Evolutionary conservation across 2,329 filamentous ascomycete genomes (phyloP).

Genomic region (Juglanconis oblonga): DNA sequence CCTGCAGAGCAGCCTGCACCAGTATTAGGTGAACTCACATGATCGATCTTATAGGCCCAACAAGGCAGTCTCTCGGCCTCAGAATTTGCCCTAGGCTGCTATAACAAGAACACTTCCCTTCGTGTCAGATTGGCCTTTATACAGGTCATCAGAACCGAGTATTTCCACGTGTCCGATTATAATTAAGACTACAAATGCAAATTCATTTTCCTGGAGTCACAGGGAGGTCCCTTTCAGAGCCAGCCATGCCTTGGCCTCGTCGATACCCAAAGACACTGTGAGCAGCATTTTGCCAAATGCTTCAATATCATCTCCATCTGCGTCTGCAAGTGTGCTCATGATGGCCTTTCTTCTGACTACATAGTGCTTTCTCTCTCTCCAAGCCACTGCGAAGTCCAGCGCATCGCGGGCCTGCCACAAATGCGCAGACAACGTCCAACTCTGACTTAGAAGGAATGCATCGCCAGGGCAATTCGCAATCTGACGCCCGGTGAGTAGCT

Average conservation of each 20-base stretch:
- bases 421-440: constrained; percentile 37
- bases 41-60: too few species aligned
- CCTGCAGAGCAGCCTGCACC: too few species aligned
- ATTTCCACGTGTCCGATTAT: too few species aligned
- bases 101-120: too few species aligned
- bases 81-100: too few species aligned
- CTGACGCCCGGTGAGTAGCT: constrained; percentile 25
- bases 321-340: constrained; percentile 14
- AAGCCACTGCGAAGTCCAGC: constrained; percentile 36
- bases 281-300: constrained; percentile 23
- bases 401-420: constrained; percentile 36
- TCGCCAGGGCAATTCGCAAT: constrained; percentile 26
- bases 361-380: constrained; percentile 34
- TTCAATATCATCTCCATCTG: constrained; percentile 21
- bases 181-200: too few species aligned
- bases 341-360: constrained; percentile 29
- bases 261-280: constrained; percentile 21
- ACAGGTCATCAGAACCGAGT: too few species aligned
- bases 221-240: constrained; percentile 11
- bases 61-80: too few species aligned
- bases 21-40: too few species aligned
- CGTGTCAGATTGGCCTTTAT: too few species aligned
- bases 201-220: background rate
- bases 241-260: constrained; percentile 22
- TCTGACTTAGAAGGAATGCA: constrained; percentile 29